Evolutionary conservation across 495 filamentous ascomycete species (phyloP), one percentile per base, ranked within the genome.

Genomic region (Hypoxylon perforatum): DNA sequence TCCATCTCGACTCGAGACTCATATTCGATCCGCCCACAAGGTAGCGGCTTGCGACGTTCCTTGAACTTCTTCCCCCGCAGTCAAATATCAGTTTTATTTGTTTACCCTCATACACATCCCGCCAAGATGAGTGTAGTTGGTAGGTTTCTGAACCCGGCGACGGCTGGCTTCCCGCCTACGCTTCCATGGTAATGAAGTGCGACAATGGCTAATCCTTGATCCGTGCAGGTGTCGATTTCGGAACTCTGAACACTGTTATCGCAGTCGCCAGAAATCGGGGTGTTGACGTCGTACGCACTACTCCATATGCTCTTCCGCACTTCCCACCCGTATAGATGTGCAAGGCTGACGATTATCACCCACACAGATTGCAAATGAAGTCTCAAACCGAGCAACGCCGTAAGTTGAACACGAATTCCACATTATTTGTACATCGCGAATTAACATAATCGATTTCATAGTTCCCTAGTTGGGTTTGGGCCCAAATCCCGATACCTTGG

Each of bases 311-410:
- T 15, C 14, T 36, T n/a, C 46, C 7, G n/a, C n/a, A n/a, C 21
- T 25, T 33, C 4, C 56, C 48, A 38, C 6, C 56, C 45, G 12
- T 45, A 38, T 39, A 14, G 55, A 7, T 9, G 18, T 12, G 21
- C 51, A 55, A 63, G 52, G 61, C 75, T 78, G 46, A 72, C 55
- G 11, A 59, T 18, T 15, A 61, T 54, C 57, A 57, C 56, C 61
- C 46, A 30, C 55, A 55, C 73, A 96, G 92, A 97, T 99, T 76
- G 91, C 94, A 80, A 99, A 99, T 83, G 95, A 99, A 80, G 95
- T 98, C 71, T 99, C 95, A 59, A 98, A 99, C 84, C 90, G 95
- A 80, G 90, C 92, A 53, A 99, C 95, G 67, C 95, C 95, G 92
- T 97, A 90, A 86, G 92, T 87, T 86, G n/a, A 54, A 52, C 53